These are phyloP conservation scores for Musa schizocarpa DNA, from an alignment of 176 grass and related monocot genomes.

Conservation along the genomic window DNA sequence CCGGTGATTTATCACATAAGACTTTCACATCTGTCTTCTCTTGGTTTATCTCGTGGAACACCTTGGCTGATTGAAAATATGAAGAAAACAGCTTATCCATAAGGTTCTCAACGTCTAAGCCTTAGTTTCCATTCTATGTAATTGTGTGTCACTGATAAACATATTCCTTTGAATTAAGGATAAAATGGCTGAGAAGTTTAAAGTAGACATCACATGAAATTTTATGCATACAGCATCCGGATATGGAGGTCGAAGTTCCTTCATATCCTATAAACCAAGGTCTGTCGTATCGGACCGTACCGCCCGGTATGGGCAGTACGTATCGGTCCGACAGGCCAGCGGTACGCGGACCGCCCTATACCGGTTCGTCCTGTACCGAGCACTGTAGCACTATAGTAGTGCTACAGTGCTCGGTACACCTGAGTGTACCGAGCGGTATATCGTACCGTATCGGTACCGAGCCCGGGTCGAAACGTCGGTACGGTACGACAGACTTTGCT, in stretches of 20 bases:
- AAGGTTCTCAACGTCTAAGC: too few species aligned
- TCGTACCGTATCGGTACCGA: too few species aligned
- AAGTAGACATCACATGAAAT: background rate
- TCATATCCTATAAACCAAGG: background rate
- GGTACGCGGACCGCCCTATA: too few species aligned
- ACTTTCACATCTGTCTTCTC: background rate
- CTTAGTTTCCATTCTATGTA: background rate
- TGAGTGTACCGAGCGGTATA: too few species aligned
- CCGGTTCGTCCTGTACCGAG: too few species aligned
- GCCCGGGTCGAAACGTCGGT: too few species aligned
- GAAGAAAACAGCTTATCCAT: background rate
- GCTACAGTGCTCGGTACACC: too few species aligned
- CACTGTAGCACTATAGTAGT: too few species aligned
- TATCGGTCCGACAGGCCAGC: too few species aligned
- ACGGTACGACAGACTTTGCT: too few species aligned
- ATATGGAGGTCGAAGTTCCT: background rate
- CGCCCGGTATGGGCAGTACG: too few species aligned
- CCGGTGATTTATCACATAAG: background rate
- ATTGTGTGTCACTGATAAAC: background rate
- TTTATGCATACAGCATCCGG: background rate
- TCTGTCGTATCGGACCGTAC: too few species aligned
- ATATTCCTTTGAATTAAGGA: background rate
- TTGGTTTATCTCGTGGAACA: background rate
- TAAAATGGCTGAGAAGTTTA: background rate
- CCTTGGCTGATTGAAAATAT: background rate